phyloP scores from a whole-genome alignment of 2,329 filamentous ascomycete species.

The Corniculantispora saksenae region DNA sequence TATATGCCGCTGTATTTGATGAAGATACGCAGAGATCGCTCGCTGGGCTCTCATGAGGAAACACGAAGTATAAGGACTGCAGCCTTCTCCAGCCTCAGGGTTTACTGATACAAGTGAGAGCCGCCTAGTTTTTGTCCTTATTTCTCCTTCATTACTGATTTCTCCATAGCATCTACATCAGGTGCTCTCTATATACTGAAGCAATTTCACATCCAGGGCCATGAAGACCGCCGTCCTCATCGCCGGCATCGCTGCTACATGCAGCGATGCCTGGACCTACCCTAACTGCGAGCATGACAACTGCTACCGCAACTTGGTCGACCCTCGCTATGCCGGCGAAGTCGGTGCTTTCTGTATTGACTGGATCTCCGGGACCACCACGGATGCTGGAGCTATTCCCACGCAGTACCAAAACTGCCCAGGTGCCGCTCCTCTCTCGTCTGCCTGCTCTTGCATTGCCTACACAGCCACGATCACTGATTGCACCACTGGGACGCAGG shows the following conservation, averaged over 20 bases:
- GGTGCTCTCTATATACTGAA: no score
- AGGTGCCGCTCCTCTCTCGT: slow-evolving; percentile 30
- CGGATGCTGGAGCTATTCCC: slow-evolving; percentile 31
- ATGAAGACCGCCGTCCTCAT: slow-evolving; percentile 37
- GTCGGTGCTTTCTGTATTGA: slow-evolving; percentile 34
- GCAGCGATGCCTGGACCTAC: slow-evolving; percentile 29
- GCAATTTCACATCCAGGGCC: no score
- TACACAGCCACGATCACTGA: slow-evolving; percentile 32
- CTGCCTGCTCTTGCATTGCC: slow-evolving; percentile 40
- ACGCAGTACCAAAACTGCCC: slow-evolving; percentile 34
- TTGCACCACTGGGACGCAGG: background rate
- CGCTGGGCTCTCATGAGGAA: no score
- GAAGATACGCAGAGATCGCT: no score
- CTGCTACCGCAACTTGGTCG: slow-evolving; percentile 38
- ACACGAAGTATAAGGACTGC: no score
- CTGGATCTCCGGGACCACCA: slow-evolving; percentile 33
- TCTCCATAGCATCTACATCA: no score
- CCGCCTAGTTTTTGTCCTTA: no score
- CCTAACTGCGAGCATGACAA: slow-evolving; percentile 33
- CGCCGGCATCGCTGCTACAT: slow-evolving; percentile 33
- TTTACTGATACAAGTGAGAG: no score
- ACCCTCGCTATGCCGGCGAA: slow-evolving; percentile 31
- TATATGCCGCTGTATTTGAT: no score
- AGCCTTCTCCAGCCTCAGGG: no score
- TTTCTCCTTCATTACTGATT: no score